Base-by-base conservation (phyloP, 441 rosid species). In the Croton setiger region DNA sequence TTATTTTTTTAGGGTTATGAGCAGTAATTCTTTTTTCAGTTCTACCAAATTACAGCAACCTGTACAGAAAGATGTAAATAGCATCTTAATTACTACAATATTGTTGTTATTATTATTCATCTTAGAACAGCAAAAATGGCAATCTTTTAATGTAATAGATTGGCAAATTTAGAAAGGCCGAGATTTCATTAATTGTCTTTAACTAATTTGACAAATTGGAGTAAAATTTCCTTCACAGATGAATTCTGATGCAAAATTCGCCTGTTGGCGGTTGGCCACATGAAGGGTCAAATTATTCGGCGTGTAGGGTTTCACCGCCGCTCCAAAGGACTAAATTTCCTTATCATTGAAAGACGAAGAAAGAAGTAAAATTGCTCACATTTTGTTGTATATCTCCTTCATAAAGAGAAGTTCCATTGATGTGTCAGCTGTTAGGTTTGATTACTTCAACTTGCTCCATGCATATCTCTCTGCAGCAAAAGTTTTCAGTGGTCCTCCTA, bases 401-500 rank as follows among this genome's bases (percentile, higher is more conserved):
- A 27, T 23, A 45, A 17, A 55, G 33, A n/a, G 7, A 47, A 2
- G 3, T 63, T 36, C 67, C 60, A 31, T 48, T 43, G 72, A 39
- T 23, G 35, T 69, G 72, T 67, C 54, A 58, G 63, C 41, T 63
- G 69, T 78, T 74, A 63, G 75, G 75, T 69, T 53, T 81, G 60
- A 62, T 60, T 36, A 69, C 47, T 72, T 70, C 81, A 81, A 78
- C 75, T 72, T 67, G 77, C 66, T 74, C 68, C 71, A 37, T 76
- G 81, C 73, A 72, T 55, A 56, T 69, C 58, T 68, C 77, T 68
- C 64, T 48, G 52, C 71, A 68, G 60, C 59, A 21, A 7, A 67
- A 75, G 75, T 61, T 64, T 48, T 60, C 64, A 27, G 84, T 78
- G 88, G 88, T 84, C 85, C 85, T 74, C 27, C 45, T 63, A 64